Percentiles rank a stretch among this genome's conserved stretches.
Conservation (phyloP, 2,329 filamentous ascomycete species). For the Ceratocystis variospora region DNA sequence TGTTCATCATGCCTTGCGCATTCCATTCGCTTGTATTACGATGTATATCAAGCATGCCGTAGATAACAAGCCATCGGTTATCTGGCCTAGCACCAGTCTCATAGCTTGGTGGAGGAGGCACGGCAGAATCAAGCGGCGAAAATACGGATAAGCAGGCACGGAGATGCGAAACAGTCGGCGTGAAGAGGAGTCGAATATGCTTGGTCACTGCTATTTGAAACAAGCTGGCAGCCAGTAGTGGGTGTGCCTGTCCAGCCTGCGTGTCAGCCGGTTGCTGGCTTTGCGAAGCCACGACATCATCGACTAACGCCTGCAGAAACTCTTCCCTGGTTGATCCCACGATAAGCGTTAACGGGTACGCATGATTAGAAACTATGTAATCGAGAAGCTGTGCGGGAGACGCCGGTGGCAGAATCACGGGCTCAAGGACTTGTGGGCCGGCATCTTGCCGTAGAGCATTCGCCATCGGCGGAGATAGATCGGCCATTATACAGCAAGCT, state of each 20-base stretch:
- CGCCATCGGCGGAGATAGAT: not conserved
- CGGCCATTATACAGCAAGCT: constrained; percentile 1
- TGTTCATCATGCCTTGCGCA: constrained; percentile 54
- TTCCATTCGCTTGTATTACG: constrained; percentile 59
- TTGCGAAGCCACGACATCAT: constrained; percentile 29
- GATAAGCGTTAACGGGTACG: constrained; percentile 50
- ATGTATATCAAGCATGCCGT: constrained; percentile 53
- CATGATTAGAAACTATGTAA: constrained; percentile 44
- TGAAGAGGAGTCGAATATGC: constrained; percentile 57
- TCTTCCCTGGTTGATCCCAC: constrained; percentile 51
- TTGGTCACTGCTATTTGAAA: constrained; percentile 54
- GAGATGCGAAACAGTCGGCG: constrained; percentile 61
- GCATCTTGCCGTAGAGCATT: not conserved
- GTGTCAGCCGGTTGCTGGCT: constrained; percentile 21
- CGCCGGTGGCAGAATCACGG: constrained; percentile 38
- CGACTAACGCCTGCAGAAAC: constrained; percentile 48
- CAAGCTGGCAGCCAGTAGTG: constrained; percentile 49
- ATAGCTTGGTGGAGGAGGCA: constrained; percentile 28
- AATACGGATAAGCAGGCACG: constrained; percentile 59
- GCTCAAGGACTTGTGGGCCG: constrained; percentile 19
- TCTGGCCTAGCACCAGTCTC: constrained; percentile 8
- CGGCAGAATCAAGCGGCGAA: constrained; percentile 27
- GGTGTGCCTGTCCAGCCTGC: constrained; percentile 19
- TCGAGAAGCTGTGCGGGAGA: constrained; percentile 49
- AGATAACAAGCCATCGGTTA: constrained; percentile 42